phyloP scores from a whole-genome alignment of 305 asterid species.

The Fraxinus nigra region DNA sequence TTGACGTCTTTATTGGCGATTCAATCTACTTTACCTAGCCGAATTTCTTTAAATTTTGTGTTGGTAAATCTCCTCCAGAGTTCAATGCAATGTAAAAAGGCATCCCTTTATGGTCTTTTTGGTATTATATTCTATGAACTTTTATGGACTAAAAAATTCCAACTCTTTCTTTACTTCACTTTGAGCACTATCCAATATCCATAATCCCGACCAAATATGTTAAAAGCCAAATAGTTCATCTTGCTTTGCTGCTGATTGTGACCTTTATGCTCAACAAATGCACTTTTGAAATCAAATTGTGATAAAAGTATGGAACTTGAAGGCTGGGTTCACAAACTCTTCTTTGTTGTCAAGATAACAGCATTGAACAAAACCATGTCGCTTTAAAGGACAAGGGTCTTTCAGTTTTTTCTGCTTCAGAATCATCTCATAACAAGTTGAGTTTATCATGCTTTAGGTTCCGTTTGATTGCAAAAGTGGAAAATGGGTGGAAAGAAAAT shows the following conservation, averaged over 20 bases:
- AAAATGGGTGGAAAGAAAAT: no score
- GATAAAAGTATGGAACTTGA: not conserved
- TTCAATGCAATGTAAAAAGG: not conserved
- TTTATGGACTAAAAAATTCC: not conserved
- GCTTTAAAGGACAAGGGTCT: not conserved
- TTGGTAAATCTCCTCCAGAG: not conserved
- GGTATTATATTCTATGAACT: not conserved
- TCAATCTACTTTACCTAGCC: not conserved
- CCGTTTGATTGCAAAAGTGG: no score
- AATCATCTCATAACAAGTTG: not conserved
- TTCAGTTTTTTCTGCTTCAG: not conserved
- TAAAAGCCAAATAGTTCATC: not conserved
- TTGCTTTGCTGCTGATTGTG: not conserved
- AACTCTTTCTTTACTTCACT: not conserved
- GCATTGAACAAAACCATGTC: not conserved
- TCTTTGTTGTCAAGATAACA: not conserved
- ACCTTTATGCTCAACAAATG: not conserved
- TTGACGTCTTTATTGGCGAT: not conserved
- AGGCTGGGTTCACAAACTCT: not conserved
- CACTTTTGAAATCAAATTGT: not conserved
- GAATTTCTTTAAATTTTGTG: not conserved
- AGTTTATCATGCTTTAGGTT: not conserved
- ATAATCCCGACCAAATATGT: not conserved
- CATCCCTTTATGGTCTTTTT: not conserved
- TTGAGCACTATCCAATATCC: not conserved